A percentile compares a stretch with the other conserved stretches of the same genome.
phyloP scores from a whole-genome alignment of 2,329 filamentous ascomycete genomes.

The Claviceps sp. region DNA sequence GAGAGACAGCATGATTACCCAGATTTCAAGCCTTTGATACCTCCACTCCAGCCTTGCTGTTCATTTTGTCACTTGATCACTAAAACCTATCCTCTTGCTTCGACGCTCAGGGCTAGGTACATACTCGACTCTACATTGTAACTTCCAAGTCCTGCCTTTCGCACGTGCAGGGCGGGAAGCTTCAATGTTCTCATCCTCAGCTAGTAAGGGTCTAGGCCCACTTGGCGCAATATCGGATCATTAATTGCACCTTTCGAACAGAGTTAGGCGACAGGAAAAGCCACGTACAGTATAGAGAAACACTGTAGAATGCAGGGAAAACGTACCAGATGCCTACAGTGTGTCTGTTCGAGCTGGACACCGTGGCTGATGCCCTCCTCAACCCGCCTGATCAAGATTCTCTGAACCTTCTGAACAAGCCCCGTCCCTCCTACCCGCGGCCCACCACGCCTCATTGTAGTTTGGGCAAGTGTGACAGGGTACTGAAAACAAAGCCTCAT shows the following conservation, averaged over 20 bases:
- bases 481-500: conserved; percentile 30
- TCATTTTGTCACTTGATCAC: too few relatives aligned
- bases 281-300: neutral
- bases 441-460: conserved; percentile 16
- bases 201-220: neutral
- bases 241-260: neutral
- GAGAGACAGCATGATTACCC: too few relatives aligned
- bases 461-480: conserved; percentile 21
- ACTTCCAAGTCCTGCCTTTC: neutral
- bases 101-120: neutral
- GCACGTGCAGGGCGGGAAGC: neutral
- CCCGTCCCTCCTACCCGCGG: conserved; percentile 5
- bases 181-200: neutral
- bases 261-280: neutral
- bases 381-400: neutral
- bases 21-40: too few relatives aligned
- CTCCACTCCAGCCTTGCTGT: too few relatives aligned
- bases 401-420: neutral
- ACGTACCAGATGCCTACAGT: neutral
- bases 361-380: conserved; percentile 1
- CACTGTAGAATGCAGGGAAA: neutral
- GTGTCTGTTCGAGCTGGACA: neutral
- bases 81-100: too few relatives aligned
- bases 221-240: neutral
- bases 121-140: neutral